Base-by-base conservation (phyloP, 1,284 basidiomycete genomes). In the Malassezia dermatis region DNA sequence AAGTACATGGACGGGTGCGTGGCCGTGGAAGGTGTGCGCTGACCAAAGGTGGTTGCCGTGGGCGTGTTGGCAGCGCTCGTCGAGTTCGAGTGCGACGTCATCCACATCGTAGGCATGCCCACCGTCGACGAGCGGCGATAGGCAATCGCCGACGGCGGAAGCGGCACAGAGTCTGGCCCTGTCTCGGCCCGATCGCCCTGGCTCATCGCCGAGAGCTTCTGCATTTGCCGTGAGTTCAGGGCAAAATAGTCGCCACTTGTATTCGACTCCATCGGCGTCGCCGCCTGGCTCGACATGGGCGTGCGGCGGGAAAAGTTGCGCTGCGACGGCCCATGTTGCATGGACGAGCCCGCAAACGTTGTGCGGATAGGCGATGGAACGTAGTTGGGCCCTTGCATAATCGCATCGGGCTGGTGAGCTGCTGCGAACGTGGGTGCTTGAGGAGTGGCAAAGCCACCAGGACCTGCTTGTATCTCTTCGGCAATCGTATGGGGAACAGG, bases 91-190 rank as follows among this genome's bases (percentile, higher is more conserved):
- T 21, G 32, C 15, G 54, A 51, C 15, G 54, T 51, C 48, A 57
- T 48, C 55, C 55, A 57, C 32, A 52, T 19, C 32, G 27, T 41
- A 4, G 55, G 55, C 35, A 34, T 43, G 8, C 52, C 52, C 19
- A 34, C 28, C 39, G 40, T 48, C 19, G 42, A 37, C 11, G 51
- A 53, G 5, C 45, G 52, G n/a, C 44, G 52, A 10, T 3, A 30
- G 8, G 47, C 19, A 30, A 54, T 54, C 8, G 19, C 37, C 30
- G 42, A 42, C 11, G 46, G 49, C 28, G 50, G 37, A 2, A 35
- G 43, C 12, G 55, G 44, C 26, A 50, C 43, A 21, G 37, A 42
- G n/a, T 28, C 41, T 12, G 24, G 41, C 41, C 41, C 24, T 6
- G 21, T n/a, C 24, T 28, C 24, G 13, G 41, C 17, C 8, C 41